phyloP scores from a whole-genome alignment of 129 eudicot species.

The Lactuca saligna region DNA sequence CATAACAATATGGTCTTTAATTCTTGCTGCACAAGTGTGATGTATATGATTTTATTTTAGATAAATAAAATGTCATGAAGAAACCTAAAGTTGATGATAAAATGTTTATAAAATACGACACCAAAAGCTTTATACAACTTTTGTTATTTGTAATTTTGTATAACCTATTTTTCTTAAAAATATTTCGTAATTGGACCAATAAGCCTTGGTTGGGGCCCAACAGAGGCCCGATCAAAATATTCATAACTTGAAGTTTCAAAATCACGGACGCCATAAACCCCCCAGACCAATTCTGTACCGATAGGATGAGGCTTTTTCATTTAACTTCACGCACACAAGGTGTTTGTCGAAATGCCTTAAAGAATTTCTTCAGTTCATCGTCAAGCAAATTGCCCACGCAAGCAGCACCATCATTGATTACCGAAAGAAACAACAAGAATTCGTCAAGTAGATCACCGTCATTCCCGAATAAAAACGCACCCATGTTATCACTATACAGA shows the following conservation, averaged over 20 bases:
- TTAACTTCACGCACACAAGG: conserved; percentile 19
- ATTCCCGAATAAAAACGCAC: background rate
- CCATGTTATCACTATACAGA: conserved; percentile 39
- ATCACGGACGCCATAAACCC: background rate
- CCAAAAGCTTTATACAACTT: no score
- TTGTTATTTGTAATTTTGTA: no score
- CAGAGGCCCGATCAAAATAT: background rate
- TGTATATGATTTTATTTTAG: no score
- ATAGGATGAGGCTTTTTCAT: conserved; percentile 22
- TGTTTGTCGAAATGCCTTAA: conserved; percentile 34
- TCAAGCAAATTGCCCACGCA: conserved; percentile 18
- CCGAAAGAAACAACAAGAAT: conserved; percentile 3
- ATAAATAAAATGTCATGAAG: no score
- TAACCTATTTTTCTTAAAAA: no score
- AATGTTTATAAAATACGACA: no score
- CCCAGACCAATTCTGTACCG: background rate
- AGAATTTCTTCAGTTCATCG: conserved; percentile 20
- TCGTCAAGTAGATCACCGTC: conserved; percentile 8
- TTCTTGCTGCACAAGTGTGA: no score
- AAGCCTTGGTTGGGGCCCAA: background rate
- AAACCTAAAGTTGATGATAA: no score
- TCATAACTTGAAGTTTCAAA: no score
- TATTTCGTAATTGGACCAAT: background rate
- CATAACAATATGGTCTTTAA: no score
- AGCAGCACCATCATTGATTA: conserved; percentile 11